These are phyloP conservation scores for Alnus glutinosa DNA, from an alignment of 306 rosid genomes.

Conservation along the genomic window DNA sequence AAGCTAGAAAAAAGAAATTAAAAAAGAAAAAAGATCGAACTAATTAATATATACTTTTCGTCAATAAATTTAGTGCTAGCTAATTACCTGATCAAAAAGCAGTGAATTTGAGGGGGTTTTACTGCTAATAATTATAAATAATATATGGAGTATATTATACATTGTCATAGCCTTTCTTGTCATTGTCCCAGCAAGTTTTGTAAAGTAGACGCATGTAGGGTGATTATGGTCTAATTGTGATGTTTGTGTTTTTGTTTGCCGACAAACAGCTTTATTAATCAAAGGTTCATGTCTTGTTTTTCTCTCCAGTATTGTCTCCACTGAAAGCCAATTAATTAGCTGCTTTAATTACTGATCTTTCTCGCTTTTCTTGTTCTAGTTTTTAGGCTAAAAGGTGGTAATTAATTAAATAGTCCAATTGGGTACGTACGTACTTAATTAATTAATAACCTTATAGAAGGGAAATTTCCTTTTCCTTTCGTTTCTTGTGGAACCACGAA, in stretches of 20 bases:
- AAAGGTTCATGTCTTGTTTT: constrained; percentile 35
- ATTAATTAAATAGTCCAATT: not conserved
- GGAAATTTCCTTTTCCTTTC: not conserved
- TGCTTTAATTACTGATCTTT: constrained; percentile 2
- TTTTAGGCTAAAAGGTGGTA: constrained; percentile 5
- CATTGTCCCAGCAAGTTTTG: constrained; percentile 19
- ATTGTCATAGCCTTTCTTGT: constrained; percentile 16
- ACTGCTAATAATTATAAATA: too few species aligned
- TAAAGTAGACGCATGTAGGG: constrained; percentile 30
- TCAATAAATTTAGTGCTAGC: not conserved
- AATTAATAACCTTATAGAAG: not conserved
- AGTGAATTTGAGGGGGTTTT: not conserved
- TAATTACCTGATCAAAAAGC: not conserved
- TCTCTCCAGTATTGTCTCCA: constrained; percentile 22
- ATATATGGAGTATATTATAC: not conserved
- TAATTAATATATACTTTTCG: not conserved
- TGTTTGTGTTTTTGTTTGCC: constrained; percentile 39
- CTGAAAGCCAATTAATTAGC: constrained; percentile 33
- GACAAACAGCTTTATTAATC: constrained; percentile 38
- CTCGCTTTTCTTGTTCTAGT: not conserved
- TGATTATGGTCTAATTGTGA: constrained; percentile 37
- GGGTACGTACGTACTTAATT: not conserved
- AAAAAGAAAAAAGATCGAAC: too few species aligned
- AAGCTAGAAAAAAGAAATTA: too few species aligned
- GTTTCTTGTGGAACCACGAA: not conserved